phyloP scores from a whole-genome alignment of 805 yeast species.

The Saccharomycopsis fibuligera region DNA sequence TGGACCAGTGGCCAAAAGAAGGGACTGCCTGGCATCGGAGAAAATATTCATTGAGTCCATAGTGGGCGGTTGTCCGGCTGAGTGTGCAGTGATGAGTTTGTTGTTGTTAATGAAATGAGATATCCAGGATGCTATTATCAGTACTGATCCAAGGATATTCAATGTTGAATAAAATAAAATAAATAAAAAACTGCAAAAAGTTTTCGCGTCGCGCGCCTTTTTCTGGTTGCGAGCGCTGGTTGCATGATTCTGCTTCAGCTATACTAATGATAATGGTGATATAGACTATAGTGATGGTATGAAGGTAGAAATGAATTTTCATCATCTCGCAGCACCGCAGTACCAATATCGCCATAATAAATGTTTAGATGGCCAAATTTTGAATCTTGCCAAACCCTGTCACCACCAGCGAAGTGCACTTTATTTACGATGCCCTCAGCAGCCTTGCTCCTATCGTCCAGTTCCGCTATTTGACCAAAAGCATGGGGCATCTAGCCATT shows the following conservation, averaged over 20 bases:
- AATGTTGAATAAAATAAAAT: too few species aligned
- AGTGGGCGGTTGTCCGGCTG: background rate
- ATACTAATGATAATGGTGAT: background rate
- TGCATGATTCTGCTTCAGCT: background rate
- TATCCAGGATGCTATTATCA: too few species aligned
- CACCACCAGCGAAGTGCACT: background rate
- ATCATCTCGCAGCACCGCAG: too few species aligned
- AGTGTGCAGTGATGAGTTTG: background rate
- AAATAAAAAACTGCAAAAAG: background rate
- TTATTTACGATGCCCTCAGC: background rate
- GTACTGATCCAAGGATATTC: too few species aligned
- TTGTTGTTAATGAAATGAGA: too few species aligned
- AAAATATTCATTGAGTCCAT: slow-evolving; percentile 12
- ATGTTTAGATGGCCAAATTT: background rate
- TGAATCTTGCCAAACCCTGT: background rate
- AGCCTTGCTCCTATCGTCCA: slow-evolving; percentile 2
- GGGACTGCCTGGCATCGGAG: slow-evolving; percentile 5
- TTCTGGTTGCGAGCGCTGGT: background rate
- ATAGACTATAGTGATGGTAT: too few species aligned
- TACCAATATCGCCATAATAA: background rate
- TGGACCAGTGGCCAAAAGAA: slow-evolving; percentile 23
- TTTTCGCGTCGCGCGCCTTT: background rate
- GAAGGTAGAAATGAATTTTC: too few species aligned
- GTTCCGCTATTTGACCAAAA: background rate
- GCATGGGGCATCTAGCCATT: slow-evolving; percentile 4